Base-by-base conservation (phyloP, 1,284 basidiomycete species). In the Schizophyllum commune region DNA sequence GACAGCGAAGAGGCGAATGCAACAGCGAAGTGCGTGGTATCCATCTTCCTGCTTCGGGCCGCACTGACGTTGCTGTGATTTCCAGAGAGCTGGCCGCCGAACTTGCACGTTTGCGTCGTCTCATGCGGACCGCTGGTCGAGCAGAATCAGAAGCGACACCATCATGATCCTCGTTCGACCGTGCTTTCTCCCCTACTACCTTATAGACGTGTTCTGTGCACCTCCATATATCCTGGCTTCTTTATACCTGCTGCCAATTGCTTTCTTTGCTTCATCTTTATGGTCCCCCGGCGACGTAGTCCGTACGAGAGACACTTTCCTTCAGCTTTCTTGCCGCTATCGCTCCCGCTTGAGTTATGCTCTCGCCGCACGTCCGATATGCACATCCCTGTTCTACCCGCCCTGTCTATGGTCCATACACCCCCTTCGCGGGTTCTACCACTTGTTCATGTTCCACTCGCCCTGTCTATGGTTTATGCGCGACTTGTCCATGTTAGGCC, bases 41-140 rank as follows among this genome's bases (percentile, higher is more conserved):
- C 20, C 27, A 52, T 61, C 39, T 22, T 56, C 39, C 32, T 27
- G 21, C 27, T 15, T 1, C 33, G 7, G 8, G 5, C 20, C 19
- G 34, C 53, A 32, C 20, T 55, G 55, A 34, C 0, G 8, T 21
- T 22, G 13, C 32, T 1, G 17, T 39, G 59, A 57, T 55, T 58
- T 61, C 19, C 52, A 68, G 68, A 55, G 60, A 65, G 54, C 54
- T 70, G 32, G 61, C 64, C 9, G 55, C 32, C 32, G 69, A 70
- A 61, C 77, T 91, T 27, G 79, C 82, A 52, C 79, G 87, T 61
- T 72, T 91, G 66, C 78, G 86, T 67, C 78, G 88, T 62, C 78
- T 91, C 52, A 90, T 91, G 82, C 85, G 83, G 66, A 73, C 74
- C 17, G 69, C 73, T 65, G 70, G 39, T 17, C 39, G 39, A 71